A percentile compares a stretch with the other conserved stretches of the same genome.
These are phyloP conservation scores for Sugiyamaella neomexicana DNA, from an alignment of 1,139 yeast genomes.

Conservation along the genomic window DNA sequence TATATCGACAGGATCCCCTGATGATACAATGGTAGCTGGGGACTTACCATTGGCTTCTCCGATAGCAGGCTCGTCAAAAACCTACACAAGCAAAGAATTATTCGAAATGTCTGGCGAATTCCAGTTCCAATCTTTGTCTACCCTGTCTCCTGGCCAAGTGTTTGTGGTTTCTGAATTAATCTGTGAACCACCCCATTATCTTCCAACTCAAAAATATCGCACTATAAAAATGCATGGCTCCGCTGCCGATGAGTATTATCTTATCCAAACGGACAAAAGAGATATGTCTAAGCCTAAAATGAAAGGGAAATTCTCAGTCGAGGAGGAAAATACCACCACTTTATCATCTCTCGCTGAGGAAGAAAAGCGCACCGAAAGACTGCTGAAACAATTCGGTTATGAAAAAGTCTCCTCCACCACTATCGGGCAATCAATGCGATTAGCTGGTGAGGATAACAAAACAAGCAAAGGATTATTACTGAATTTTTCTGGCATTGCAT, in stretches of 20 bases:
- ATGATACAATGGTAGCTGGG: too few species aligned
- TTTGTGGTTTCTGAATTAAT: conserved; percentile 9
- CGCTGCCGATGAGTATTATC: not conserved
- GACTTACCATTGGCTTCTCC: too few species aligned
- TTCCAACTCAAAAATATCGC: conserved; percentile 7
- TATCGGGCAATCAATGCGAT: conserved; percentile 7
- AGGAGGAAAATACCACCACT: not conserved
- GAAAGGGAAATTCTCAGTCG: conserved; percentile 11
- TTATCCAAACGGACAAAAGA: conserved; percentile 4
- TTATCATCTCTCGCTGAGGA: not conserved
- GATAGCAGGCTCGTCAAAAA: not conserved
- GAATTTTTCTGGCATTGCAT: conserved; percentile 1
- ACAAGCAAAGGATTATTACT: not conserved
- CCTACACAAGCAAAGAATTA: not conserved
- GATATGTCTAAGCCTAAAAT: conserved; percentile 1
- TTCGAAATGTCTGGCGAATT: not conserved
- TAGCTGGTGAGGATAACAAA: conserved; percentile 3
- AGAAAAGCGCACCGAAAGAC: not conserved
- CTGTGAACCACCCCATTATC: conserved; percentile 12
- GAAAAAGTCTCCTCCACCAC: not conserved
- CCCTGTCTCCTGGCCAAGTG: not conserved
- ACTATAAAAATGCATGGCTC: conserved; percentile 3
- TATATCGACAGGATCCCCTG: too few species aligned
- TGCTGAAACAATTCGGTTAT: conserved; percentile 3
- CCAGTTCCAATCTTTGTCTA: conserved; percentile 1